Evolutionary conservation across 306 rosid genomes (phyloP).

Genomic region (Geum urbanum): DNA sequence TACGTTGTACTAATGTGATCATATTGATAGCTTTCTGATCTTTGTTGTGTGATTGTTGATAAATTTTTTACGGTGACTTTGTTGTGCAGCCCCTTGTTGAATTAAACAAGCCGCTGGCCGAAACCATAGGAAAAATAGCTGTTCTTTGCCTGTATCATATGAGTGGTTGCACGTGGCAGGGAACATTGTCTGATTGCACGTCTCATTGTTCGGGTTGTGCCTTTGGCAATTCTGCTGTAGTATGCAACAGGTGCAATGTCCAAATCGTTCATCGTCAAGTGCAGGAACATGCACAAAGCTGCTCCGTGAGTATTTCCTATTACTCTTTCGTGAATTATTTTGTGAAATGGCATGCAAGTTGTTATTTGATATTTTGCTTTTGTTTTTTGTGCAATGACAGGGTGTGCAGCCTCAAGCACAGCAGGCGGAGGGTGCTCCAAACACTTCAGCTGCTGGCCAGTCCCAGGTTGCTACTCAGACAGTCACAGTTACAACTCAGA

Average conservation of each 20-base stretch:
- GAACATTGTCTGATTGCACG: conserved; percentile 70
- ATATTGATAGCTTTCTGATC: neutral
- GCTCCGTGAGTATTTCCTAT: conserved; percentile 54
- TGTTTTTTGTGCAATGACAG: conserved; percentile 39
- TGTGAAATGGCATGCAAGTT: neutral
- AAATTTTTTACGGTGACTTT: neutral
- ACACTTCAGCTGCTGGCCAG: conserved; percentile 47
- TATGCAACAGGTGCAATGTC: conserved; percentile 84
- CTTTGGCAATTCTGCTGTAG: conserved; percentile 92
- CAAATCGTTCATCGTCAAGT: conserved; percentile 94
- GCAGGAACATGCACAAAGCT: conserved; percentile 89
- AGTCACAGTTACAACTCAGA: conserved; percentile 47
- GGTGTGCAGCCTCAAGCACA: conserved; percentile 76
- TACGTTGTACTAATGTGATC: conserved; percentile 2
- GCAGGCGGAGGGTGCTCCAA: conserved; percentile 44
- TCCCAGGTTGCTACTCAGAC: conserved; percentile 40
- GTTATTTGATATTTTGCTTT: conserved; percentile 5
- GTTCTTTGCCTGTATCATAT: conserved; percentile 90
- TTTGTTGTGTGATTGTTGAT: conserved; percentile 4
- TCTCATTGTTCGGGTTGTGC: conserved; percentile 86
- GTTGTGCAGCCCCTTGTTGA: conserved; percentile 75
- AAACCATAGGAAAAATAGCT: conserved; percentile 79
- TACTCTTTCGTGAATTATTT: neutral
- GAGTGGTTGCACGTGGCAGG: conserved; percentile 98
- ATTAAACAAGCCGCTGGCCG: conserved; percentile 76